Conservation (phyloP, 306 rosid species). For the Lithocarpus polystachyus region DNA sequence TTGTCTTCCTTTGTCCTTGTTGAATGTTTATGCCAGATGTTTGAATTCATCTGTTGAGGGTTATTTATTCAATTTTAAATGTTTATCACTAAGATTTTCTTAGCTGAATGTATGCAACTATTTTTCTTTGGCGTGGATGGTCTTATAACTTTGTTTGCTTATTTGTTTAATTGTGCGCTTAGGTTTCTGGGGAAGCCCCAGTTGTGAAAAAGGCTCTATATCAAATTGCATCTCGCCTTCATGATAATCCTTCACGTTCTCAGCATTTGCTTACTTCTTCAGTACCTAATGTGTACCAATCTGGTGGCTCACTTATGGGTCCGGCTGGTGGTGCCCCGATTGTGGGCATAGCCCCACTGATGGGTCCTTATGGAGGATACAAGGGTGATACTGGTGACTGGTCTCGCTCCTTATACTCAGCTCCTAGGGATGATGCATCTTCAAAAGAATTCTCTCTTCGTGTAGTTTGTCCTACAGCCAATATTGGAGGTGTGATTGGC, state of each 20-base stretch:
- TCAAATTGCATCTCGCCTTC: conserved; percentile 87
- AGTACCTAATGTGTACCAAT: conserved; percentile 43
- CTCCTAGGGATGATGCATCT: conserved; percentile 80
- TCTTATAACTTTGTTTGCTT: neutral
- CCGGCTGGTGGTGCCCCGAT: conserved; percentile 72
- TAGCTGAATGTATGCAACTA: neutral
- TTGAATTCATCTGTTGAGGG: neutral
- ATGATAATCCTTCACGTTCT: conserved; percentile 85
- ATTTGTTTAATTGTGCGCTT: conserved; percentile 30
- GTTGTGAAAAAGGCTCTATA: conserved; percentile 77
- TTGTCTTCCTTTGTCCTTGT: neutral
- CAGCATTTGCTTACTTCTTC: conserved; percentile 86
- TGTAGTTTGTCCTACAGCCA: conserved; percentile 79
- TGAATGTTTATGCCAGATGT: neutral
- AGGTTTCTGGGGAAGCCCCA: conserved; percentile 83
- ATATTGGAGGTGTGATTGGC: conserved; percentile 97
- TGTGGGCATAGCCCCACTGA: conserved; percentile 76
- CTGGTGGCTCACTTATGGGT: conserved; percentile 73
- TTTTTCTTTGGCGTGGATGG: neutral
- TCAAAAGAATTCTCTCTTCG: conserved; percentile 85
- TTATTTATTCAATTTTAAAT: neutral
- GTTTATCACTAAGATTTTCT: neutral
- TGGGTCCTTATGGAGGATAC: conserved; percentile 83
- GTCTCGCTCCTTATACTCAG: conserved; percentile 87
- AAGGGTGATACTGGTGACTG: conserved; percentile 88